Evolutionary conservation across 805 yeast genomes (phyloP), one percentile per base, ranked within the genome.

Genomic region (Candida endomychidarum): DNA sequence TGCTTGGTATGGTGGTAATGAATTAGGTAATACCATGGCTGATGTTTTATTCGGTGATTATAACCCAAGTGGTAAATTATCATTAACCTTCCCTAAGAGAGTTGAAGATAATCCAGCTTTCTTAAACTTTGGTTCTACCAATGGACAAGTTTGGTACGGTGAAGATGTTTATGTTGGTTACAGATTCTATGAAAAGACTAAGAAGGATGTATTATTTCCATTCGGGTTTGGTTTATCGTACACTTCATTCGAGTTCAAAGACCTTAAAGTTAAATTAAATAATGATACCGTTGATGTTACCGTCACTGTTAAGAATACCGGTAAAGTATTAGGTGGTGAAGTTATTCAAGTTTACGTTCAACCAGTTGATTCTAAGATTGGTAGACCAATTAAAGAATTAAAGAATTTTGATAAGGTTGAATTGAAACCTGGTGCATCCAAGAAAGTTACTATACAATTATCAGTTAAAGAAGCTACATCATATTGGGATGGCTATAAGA

Each of bases 111-210:
- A 60, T 38, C 65, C 67, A 10, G 37, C 65, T 5, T 61, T 41
- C 45, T 51, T 61, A 44, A 58, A 60, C 43, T 61, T 50, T 30
- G 57, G 53, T 5, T 55, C 63, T 26, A 56, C 52, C 35, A 55
- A 55, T 28, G 67, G 66, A 19, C 48, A 55, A 31, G 65, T 61
- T 11, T 54, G 60, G 42, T 61, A 61, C 49, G 84, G 86, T 43
- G 87, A 81, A 56, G 84, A 80, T 52, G 74, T 81, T 33, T 80
- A 67, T 54, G 76, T 80, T 38, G 86, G 86, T 15, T 80, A 81
- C 63, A 64, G 78, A 43, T 77, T 61, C 61, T 81, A 77, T 57
- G 85, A 81, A 51, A 74, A 74, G 56, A 53, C 63, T 25, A 67
- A 72, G 46, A 60, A 57, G 29, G 65, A 66, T 19, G 78, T 75